Base-by-base conservation (phyloP, 108 stramenopile genomes). In the Craspedostauros australis region DNA sequence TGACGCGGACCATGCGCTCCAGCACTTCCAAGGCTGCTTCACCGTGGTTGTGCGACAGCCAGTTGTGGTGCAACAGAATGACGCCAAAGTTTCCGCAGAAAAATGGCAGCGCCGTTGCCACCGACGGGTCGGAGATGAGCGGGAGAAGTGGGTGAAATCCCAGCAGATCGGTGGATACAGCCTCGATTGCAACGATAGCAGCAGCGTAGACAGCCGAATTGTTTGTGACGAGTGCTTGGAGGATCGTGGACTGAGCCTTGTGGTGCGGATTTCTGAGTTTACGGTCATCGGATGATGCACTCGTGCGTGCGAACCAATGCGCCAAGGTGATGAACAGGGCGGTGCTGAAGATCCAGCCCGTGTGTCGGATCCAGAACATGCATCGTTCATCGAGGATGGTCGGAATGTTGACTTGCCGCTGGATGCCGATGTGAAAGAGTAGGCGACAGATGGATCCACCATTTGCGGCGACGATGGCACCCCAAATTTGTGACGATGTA, bases 31-130 rank as follows among this genome's bases (percentile, higher is more conserved):
- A 63, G 14, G 84, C 82, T 2, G 70, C 45, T 39, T 74, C 42
- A n/a, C 81, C 81, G n/a, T 65, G 55, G 41, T 72, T 73, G 15
- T 66, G 46, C 2, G 42, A n/a, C 1, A 77, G 31, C 88, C 88
- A 90, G 0, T 46, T 28, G n/a, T 77, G 69, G 59, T 84, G 78
- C 49, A 90, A 52, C 0, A 90, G 36, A 29, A 90, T 46, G 8
- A 86, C 54, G 15, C 88, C 88, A 62, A 90, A 90, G 45, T 90
- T 90, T 1, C 88, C 88, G 70, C 88, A 90, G 37, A 62, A 84
- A 36, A 79, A 19, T 16, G 25, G 25, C 4, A 25, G 14, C n/a
- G 14, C 31, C 41, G 28, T 38, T n/a, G 4, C 29, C 27, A 40
- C 21, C 19, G n/a, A 39, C 7, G 14, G 40, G 49, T 32, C n/a